Percentiles rank a stretch among this genome's conserved stretches.
These are phyloP conservation scores for Anaeromyces robustus DNA, from an alignment of 192 early-diverging fungal species.

Conservation along the genomic window DNA sequence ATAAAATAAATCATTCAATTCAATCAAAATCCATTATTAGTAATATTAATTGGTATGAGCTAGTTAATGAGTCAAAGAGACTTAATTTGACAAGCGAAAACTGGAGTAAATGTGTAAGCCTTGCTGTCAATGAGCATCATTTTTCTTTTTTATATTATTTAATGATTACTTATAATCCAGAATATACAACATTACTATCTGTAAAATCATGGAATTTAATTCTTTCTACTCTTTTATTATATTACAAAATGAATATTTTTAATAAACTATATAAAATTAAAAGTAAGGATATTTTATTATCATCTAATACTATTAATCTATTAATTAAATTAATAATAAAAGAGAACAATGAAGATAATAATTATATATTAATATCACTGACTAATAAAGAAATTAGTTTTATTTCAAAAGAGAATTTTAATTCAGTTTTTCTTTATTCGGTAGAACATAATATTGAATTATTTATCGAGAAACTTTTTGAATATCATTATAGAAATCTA, in stretches of 20 bases:
- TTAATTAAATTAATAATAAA: neutral
- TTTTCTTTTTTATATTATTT: neutral
- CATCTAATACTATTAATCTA: neutral
- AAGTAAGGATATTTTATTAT: neutral
- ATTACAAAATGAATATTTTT: neutral
- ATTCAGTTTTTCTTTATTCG: neutral
- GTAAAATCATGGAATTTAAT: neutral
- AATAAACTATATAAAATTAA: neutral
- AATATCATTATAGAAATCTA: neutral
- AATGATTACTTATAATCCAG: neutral
- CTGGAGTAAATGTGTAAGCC: neutral
- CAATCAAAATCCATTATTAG: too few species aligned
- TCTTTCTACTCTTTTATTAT: neutral
- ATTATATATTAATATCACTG: neutral
- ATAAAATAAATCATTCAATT: too few species aligned
- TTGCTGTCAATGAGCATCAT: neutral
- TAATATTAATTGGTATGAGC: too few species aligned
- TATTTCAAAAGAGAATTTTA: neutral
- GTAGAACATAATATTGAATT: neutral
- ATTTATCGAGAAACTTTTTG: neutral
- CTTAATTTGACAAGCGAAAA: neutral
- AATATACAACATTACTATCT: neutral
- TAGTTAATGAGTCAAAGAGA: neutral
- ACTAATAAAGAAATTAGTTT: neutral
- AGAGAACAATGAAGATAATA: neutral